A percentile compares a stretch with the other conserved stretches of the same genome.
These are phyloP conservation scores for Gracilaria domingensis DNA, from an alignment of 23 red algal species.

Conservation along the genomic window DNA sequence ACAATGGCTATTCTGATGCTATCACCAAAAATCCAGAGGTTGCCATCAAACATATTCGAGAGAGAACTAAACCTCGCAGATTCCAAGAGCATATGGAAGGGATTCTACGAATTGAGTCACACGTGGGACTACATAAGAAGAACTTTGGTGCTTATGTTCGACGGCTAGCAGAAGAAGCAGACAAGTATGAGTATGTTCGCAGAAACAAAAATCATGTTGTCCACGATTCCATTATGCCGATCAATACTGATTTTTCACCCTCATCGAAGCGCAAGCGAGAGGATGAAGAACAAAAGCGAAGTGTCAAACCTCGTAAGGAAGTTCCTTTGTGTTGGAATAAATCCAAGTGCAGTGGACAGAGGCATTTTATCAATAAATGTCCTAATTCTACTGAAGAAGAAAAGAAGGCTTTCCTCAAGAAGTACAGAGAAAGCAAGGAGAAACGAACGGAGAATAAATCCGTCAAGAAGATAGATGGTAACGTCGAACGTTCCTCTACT, in stretches of 20 bases:
- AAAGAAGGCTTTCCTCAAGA: neutral
- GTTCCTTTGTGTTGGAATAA: neutral
- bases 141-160: conserved; percentile 34
- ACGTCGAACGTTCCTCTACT: neutral
- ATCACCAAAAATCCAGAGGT: conserved; percentile 30
- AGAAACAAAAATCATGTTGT: neutral
- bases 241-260: too few species aligned
- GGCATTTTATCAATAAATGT: neutral
- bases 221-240: neutral
- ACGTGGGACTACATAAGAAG: conserved; percentile 23
- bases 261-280: too few species aligned
- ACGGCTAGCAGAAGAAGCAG: conserved; percentile 1
- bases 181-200: conserved; percentile 17
- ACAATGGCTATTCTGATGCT: conserved; percentile 12
- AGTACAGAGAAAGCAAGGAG: neutral
- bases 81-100: too few species aligned
- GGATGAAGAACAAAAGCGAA: too few species aligned
- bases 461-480: neutral
- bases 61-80: conserved; percentile 1
- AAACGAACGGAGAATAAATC: neutral
- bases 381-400: neutral
- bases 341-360: neutral
- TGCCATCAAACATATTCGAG: conserved; percentile 53
- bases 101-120: too few species aligned
- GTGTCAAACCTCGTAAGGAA: too few species aligned